Evolutionary conservation across 805 yeast species (phyloP), one percentile per base, ranked within the genome.

Genomic region (Debaryomyces castellii): DNA sequence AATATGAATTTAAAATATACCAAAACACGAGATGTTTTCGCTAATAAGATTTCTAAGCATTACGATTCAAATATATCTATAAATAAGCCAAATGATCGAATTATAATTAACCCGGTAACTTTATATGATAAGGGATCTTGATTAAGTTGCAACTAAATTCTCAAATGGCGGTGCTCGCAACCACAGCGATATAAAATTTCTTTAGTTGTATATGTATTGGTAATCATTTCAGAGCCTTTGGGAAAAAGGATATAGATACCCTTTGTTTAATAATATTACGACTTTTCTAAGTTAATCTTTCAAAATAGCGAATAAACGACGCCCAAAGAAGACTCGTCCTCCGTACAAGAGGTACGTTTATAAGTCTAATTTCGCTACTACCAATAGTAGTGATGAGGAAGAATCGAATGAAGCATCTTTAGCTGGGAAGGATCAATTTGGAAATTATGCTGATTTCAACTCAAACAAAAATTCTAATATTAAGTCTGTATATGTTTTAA

Each of bases 301-400:
- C 68, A 63, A 55, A 43, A 90, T 90, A 84, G 97, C 90, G 27
- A 90, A 90, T 67, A 90, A 89, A 65, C 69, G 91, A 58, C 78
- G 97, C 62, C 90, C 96, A 9, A 86, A 85, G 73, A 86, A 90
- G 74, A 73, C 78, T 39, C 82, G 84, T 51, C 89, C 90, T 45
- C 90, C 91, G 5, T 90, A 87, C 67, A 77, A 82, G 64, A 78
- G 84, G 63, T 89, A 88, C 62, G 89, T 78, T 39, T 82, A 81
- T 54, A 75, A 79, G 25, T 71, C 74, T 22, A 63, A 56, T 51
- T 58, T 54, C 41, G 57, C 62, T 5, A 60, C 53, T 27, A 56
- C 47, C 18, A 53, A 54, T 35, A 51, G 56, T 40, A 57, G 63
- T 40, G 63, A 58, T 35, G 70, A 64, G 30, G 57, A 51, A 32